Conservation (phyloP, 1,139 yeast species). For the Wickerhamomyces sp. region DNA sequence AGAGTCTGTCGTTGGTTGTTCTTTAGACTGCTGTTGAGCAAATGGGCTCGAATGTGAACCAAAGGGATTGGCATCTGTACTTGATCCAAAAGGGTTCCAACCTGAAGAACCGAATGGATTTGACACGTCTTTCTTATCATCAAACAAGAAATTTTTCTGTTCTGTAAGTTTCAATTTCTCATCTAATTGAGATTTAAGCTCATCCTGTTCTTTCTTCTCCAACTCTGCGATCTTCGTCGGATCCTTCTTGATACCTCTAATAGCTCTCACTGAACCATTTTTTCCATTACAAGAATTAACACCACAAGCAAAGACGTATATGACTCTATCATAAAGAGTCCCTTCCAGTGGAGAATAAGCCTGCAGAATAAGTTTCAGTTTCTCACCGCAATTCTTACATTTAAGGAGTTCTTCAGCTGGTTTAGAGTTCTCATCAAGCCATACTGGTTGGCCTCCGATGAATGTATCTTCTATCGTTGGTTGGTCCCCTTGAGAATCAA, state of each 20-base stretch:
- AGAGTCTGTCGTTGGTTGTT: constrained; percentile 6
- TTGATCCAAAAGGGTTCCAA: constrained; percentile 36
- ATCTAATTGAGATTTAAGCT: constrained; percentile 33
- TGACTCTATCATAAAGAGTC: constrained; percentile 70
- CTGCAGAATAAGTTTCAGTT: constrained; percentile 68
- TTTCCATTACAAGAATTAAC: constrained; percentile 58
- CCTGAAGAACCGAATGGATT: constrained; percentile 31
- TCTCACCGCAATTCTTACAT: constrained; percentile 61
- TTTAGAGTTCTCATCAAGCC: constrained; percentile 49
- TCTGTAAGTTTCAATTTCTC: constrained; percentile 38
- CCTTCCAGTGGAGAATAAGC: constrained; percentile 73
- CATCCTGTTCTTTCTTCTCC: constrained; percentile 34
- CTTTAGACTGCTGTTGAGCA: constrained; percentile 7
- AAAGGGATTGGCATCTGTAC: constrained; percentile 26
- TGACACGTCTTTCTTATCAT: constrained; percentile 28
- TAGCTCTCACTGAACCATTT: constrained; percentile 64
- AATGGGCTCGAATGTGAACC: constrained; percentile 31
- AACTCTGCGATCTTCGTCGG: constrained; percentile 39
- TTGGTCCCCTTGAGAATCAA: constrained; percentile 29
- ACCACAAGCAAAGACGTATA: constrained; percentile 76
- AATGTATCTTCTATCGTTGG: constrained; percentile 69
- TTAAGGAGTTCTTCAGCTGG: constrained; percentile 47
- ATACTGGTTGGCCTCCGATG: constrained; percentile 70
- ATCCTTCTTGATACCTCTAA: constrained; percentile 69
- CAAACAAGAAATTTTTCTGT: constrained; percentile 32